A percentile compares a stretch with the other conserved stretches of the same genome.
These are phyloP conservation scores for Torulaspora gathmanii DNA, from an alignment of 805 yeast species.

Conservation along the genomic window DNA sequence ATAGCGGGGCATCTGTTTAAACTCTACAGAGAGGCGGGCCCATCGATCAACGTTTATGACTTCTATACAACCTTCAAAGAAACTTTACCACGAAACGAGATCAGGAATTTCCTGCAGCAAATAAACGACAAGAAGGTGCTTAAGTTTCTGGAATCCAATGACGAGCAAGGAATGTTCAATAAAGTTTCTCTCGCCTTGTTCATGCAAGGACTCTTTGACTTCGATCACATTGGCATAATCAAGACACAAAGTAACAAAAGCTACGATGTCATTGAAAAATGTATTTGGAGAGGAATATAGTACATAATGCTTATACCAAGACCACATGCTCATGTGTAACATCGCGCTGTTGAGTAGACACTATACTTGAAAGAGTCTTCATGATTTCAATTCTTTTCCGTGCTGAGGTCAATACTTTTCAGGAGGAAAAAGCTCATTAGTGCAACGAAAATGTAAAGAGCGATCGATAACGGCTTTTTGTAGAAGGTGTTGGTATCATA, in stretches of 20 bases:
- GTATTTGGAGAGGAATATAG: slow-evolving; percentile 35
- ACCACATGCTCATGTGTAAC: not conserved
- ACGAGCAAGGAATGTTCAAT: slow-evolving; percentile 49
- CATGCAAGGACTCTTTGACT: slow-evolving; percentile 65
- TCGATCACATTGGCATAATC: slow-evolving; percentile 63
- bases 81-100: slow-evolving; percentile 37
- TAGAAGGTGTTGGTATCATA: slow-evolving; percentile 51
- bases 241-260: slow-evolving; percentile 47
- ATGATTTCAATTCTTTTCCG: slow-evolving; percentile 18
- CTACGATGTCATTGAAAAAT: slow-evolving; percentile 31
- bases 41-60: slow-evolving; percentile 61
- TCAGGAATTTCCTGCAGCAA: slow-evolving; percentile 25
- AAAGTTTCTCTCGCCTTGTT: slow-evolving; percentile 65
- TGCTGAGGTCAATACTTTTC: slow-evolving; percentile 43
- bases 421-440: slow-evolving; percentile 50
- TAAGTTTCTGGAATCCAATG: slow-evolving; percentile 25
- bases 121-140: slow-evolving; percentile 29
- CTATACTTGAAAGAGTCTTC: not conserved
- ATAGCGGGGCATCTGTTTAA: slow-evolving; percentile 54
- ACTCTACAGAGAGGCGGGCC: slow-evolving; percentile 74
- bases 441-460: slow-evolving; percentile 57
- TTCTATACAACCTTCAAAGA: slow-evolving; percentile 58
- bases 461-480: slow-evolving; percentile 62
- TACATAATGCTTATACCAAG: slow-evolving; percentile 1
- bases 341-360: not conserved